These are phyloP conservation scores for Albophoma yamanashiensis DNA, from an alignment of 2,329 filamentous ascomycete species.

Conservation along the genomic window DNA sequence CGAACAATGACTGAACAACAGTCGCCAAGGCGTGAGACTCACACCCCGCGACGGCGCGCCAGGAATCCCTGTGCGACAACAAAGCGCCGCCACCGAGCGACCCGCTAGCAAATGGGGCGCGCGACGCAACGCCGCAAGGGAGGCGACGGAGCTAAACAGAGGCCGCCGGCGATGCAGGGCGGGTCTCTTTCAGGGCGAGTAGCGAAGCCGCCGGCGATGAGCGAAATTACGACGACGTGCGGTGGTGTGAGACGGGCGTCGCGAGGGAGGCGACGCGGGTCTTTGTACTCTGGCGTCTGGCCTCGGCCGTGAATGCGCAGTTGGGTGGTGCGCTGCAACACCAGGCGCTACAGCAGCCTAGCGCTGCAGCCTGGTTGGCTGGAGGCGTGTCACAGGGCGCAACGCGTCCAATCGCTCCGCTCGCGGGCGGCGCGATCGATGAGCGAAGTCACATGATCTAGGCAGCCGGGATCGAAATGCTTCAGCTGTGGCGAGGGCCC, in stretches of 20 bases:
- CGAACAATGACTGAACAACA: not conserved
- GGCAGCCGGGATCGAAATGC: conserved; percentile 17
- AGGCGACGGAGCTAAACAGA: not conserved
- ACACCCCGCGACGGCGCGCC: not conserved
- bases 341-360: not conserved
- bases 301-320: not conserved
- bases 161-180: not conserved
- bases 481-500: not conserved
- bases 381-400: conserved; percentile 7
- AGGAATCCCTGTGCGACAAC: not conserved
- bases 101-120: not conserved
- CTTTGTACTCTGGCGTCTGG: not conserved
- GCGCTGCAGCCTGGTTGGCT: conserved; percentile 1
- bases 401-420: conserved; percentile 7
- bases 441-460: conserved; percentile 27
- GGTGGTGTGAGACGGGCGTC: not conserved
- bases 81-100: not conserved
- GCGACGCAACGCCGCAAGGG: not conserved
- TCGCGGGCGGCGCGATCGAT: conserved; percentile 16
- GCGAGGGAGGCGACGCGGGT: not conserved
- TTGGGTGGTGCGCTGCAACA: not conserved
- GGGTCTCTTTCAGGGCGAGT: not conserved
- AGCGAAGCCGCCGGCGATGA: not conserved
- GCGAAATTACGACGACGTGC: not conserved
- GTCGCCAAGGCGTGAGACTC: not conserved